Base-by-base conservation (phyloP, 192 early-diverging fungal genomes). In the Backusella tarrabulga region DNA sequence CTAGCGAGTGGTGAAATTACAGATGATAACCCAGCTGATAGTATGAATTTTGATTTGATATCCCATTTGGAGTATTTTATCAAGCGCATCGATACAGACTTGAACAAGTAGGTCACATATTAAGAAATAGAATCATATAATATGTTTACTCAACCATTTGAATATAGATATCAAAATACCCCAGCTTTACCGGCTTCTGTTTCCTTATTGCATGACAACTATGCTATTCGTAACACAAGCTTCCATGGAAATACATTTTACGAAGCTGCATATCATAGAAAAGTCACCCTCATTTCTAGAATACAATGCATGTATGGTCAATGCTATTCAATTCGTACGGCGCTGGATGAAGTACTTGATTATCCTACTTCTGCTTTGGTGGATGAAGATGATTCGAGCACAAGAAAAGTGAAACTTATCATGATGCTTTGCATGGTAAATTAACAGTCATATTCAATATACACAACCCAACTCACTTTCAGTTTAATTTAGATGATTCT, bases 401-500 rank as follows among this genome's bases (percentile, higher is more conserved):
- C n/a, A 21, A 73, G 72, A 73, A 23, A 35, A 12, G 8, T 52
- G 23, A 54, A 34, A 36, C 29, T 73, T 34, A n/a, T 73, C 34
- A 52, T 26, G 15, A 34, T n/a, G 23, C 52, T 54, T 34, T 36
- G 34, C 23, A 54, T 73, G 72, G 72, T 73, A 73, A 38, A 26
- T 21, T 15, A 12, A 72, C 1, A 35, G 14, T 0, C n/a, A 34
- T 54, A 17, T 32, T 19, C 6, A 38, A 3, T n/a, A 19, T 9
- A 1, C 7, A n/a, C 29, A n/a, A 29, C 9, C 35, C 3, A 36
- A 4, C 5, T 17, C 56, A 35, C 8, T 17, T 9, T 54, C 34
- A 21, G 21, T 72, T 7, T 29, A 1, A 54, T 29, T 34, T 73
- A 73, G 72, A 73, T 73, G 72, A 35, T 26, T 52, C 44, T 73